These are phyloP conservation scores for Termitomyces sp. DNA, from an alignment of 768 basidiomycete species.

Conservation along the genomic window DNA sequence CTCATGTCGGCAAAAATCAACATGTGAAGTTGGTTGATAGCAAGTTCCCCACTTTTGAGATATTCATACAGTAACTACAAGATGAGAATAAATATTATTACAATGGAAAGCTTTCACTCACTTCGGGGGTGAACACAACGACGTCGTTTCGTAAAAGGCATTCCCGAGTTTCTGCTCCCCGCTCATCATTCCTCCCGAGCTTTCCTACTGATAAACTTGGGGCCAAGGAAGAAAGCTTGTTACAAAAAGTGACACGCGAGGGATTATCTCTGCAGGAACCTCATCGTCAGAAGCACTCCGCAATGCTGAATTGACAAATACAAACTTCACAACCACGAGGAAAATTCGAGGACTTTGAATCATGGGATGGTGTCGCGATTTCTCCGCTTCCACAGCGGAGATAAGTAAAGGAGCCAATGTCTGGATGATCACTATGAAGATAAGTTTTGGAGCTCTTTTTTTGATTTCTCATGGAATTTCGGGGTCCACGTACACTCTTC, in stretches of 20 bases:
- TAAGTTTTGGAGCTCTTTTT: background rate
- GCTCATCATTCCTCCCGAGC: background rate
- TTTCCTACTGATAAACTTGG: background rate
- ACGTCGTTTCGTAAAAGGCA: background rate
- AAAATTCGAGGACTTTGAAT: background rate
- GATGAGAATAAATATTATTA: background rate
- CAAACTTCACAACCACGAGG: background rate
- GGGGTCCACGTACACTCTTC: background rate
- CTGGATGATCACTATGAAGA: background rate
- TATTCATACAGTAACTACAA: constrained; percentile 34
- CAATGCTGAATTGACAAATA: background rate
- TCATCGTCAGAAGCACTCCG: background rate
- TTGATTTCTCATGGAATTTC: background rate
- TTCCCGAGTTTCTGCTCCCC: background rate
- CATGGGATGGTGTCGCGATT: background rate
- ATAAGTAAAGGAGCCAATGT: background rate
- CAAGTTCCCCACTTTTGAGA: constrained; percentile 28
- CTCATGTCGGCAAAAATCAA: constrained; percentile 34
- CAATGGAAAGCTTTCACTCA: constrained; percentile 15
- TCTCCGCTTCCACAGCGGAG: background rate
- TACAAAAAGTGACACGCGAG: background rate
- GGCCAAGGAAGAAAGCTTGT: background rate
- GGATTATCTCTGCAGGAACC: background rate
- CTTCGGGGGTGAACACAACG: constrained; percentile 27
- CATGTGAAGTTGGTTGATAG: constrained; percentile 37